These are phyloP conservation scores for Candida insectalens DNA, from an alignment of 805 yeast genomes.

Conservation along the genomic window DNA sequence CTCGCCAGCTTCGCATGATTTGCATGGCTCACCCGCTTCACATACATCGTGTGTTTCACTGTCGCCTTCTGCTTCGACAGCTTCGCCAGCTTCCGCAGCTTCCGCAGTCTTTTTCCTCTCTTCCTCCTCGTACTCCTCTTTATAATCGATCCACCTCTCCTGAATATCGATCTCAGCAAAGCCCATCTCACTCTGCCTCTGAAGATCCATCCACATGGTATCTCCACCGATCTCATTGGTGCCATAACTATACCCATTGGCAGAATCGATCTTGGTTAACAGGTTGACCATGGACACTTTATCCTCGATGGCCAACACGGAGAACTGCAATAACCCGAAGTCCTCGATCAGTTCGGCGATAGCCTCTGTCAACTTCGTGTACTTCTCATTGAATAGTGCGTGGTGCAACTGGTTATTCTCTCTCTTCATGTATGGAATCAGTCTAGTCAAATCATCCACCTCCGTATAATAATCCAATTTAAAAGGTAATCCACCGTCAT, in stretches of 20 bases:
- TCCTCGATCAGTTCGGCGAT: slow-evolving; percentile 82
- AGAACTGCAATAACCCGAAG: slow-evolving; percentile 78
- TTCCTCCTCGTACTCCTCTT: slow-evolving; percentile 62
- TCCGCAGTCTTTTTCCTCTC: slow-evolving; percentile 38
- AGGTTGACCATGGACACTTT: slow-evolving; percentile 84
- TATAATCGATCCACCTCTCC: slow-evolving; percentile 90
- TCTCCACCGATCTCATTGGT: slow-evolving; percentile 95
- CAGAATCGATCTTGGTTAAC: slow-evolving; percentile 72
- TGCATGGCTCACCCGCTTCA: too few relatives aligned
- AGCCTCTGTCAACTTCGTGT: slow-evolving; percentile 57
- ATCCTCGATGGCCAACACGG: slow-evolving; percentile 85
- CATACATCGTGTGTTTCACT: too few relatives aligned
- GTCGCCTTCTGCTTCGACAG: too few relatives aligned
- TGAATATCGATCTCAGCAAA: slow-evolving; percentile 63
- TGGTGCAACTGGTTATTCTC: slow-evolving; percentile 63
- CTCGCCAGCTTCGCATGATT: too few relatives aligned
- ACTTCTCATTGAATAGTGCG: slow-evolving; percentile 33
- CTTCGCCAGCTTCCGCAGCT: slow-evolving; percentile 10
- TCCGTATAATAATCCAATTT: slow-evolving; percentile 82
- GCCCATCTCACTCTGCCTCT: slow-evolving; percentile 58
- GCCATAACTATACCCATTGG: slow-evolving; percentile 91
- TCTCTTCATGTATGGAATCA: slow-evolving; percentile 58
- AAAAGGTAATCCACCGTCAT: slow-evolving; percentile 65
- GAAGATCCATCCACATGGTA: slow-evolving; percentile 93
- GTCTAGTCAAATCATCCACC: slow-evolving; percentile 69